phyloP scores from a whole-genome alignment of 495 filamentous ascomycete genomes.

The Acidomyces sp. region DNA sequence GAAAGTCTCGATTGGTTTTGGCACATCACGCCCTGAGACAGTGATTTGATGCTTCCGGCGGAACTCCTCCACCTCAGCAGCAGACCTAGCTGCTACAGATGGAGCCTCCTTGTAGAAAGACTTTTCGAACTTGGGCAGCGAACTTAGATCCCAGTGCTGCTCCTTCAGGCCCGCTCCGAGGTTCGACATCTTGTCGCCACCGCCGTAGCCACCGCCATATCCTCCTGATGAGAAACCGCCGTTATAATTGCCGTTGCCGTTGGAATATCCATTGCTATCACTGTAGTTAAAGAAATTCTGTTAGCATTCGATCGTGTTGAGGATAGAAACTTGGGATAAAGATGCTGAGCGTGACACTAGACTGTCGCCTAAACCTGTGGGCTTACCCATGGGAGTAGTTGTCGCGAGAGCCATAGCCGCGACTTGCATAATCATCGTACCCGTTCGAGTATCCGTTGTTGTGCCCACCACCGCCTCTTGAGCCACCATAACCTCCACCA shows the following conservation, averaged over 20 bases:
- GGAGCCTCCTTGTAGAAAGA: constrained; percentile 95
- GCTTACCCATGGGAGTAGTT: constrained; percentile 31
- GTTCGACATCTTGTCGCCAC: constrained; percentile 78
- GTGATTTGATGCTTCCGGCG: constrained; percentile 68
- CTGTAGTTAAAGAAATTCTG: constrained; percentile 30
- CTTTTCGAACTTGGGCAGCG: constrained; percentile 94
- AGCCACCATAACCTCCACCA: constrained; percentile 34
- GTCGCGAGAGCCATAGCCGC: constrained; percentile 15
- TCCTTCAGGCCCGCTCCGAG: constrained; percentile 75
- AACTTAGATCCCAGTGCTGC: constrained; percentile 67
- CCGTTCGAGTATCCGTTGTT: constrained; percentile 34
- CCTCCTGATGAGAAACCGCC: constrained; percentile 23
- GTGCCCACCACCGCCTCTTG: constrained; percentile 36
- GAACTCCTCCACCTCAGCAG: constrained; percentile 74
- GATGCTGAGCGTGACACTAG: constrained; percentile 11
- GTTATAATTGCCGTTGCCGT: constrained; percentile 26
- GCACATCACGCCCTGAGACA: constrained; percentile 62
- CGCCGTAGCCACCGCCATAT: constrained; percentile 37
- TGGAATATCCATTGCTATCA: constrained; percentile 36
- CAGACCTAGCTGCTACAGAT: constrained; percentile 57
- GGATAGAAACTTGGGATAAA: background rate
- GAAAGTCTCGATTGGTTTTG: constrained; percentile 87
- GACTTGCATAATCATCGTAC: constrained; percentile 23
- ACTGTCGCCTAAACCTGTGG: constrained; percentile 21
- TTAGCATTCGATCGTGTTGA: constrained; percentile 9